Evolutionary conservation across 2,329 filamentous ascomycete species (phyloP), one percentile per base, ranked within the genome.

Genomic region (Sporothrix curviconia): DNA sequence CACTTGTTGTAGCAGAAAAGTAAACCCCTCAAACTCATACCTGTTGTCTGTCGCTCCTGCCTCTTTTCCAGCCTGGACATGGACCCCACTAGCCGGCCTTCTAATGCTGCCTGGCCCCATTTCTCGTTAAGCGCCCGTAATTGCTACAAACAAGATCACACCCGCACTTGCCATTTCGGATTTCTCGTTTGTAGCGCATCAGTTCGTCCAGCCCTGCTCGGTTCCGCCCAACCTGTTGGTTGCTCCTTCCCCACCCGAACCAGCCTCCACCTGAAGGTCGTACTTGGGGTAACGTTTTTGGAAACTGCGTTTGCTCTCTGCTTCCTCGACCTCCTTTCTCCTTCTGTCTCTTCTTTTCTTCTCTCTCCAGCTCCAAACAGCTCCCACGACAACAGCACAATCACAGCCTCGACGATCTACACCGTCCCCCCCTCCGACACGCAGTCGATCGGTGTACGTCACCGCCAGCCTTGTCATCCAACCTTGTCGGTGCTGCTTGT

Each of bases 191-290:
- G n/a, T 49, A 49, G 46, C 46, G 34, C 46, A 19, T 34, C 32
- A 25, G 47, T 37, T 50, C 47, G 22, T 37, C 47, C 47, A 50
- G 47, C 37, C 47, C 37, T 37, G 47, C 32, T 22, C 47, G 47
- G 47, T 50, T 37, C 47, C 47, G 47, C 47, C 32, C 47, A 37
- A 24, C 37, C 32, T 37, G 12, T 14, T 37, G 30, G 32, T 25
- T 22, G 32, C 32, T 50, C 32, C 32, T 50, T 14, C 47, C 47
- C 47, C 47, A 37, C 47, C 15, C 37, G 32, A 36, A 37, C 47
- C 32, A 22, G 25, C 47, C 24, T 24, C 37, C 19, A 50, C 25
- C 47, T 36, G 32, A 25, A 12, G 24, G 37, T 40, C 37, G 37
- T 24, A 44, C 19, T 14, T 34, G n/a, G 4, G 36, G 25, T n/a